Conservation (phyloP, 2,329 filamentous ascomycete species). For the Calonectria fujianensis region DNA sequence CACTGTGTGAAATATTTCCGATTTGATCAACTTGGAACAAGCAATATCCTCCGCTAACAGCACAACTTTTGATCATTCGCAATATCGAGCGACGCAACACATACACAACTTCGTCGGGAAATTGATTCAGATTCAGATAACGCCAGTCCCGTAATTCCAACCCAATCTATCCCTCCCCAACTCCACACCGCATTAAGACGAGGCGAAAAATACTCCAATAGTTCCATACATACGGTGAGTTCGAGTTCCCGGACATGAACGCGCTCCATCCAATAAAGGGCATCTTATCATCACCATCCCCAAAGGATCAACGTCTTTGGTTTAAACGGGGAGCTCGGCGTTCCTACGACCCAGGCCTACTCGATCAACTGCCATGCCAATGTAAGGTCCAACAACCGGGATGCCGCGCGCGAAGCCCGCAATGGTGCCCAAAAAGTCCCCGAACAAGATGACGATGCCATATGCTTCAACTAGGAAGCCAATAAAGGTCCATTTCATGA, state of each 20-base stretch:
- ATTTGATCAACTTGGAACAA: slow-evolving; percentile 24
- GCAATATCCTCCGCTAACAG: slow-evolving; percentile 15
- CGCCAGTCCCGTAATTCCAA: slow-evolving; percentile 50
- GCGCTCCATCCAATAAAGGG: neutral
- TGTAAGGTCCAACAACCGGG: slow-evolving; percentile 90
- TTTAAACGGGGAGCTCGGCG: slow-evolving; percentile 84
- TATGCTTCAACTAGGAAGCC: slow-evolving; percentile 95
- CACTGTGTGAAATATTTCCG: slow-evolving; percentile 23
- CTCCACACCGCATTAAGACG: slow-evolving; percentile 47
- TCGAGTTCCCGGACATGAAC: slow-evolving; percentile 5
- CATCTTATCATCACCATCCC: neutral
- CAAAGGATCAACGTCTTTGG: neutral
- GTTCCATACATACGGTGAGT: slow-evolving; percentile 33
- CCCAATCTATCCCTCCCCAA: slow-evolving; percentile 46
- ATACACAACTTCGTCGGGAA: slow-evolving; percentile 26
- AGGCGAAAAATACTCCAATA: slow-evolving; percentile 29
- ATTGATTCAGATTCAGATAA: slow-evolving; percentile 48
- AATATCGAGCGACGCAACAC: neutral
- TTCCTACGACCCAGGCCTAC: slow-evolving; percentile 82
- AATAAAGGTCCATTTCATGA: slow-evolving; percentile 92
- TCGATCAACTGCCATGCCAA: slow-evolving; percentile 83
- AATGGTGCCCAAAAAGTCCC: slow-evolving; percentile 96
- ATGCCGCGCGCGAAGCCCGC: slow-evolving; percentile 89
- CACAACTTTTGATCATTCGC: neutral
- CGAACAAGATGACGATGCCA: slow-evolving; percentile 94